Conservation (phyloP, 768 basidiomycete genomes). For the Lentinula aciculospora region DNA sequence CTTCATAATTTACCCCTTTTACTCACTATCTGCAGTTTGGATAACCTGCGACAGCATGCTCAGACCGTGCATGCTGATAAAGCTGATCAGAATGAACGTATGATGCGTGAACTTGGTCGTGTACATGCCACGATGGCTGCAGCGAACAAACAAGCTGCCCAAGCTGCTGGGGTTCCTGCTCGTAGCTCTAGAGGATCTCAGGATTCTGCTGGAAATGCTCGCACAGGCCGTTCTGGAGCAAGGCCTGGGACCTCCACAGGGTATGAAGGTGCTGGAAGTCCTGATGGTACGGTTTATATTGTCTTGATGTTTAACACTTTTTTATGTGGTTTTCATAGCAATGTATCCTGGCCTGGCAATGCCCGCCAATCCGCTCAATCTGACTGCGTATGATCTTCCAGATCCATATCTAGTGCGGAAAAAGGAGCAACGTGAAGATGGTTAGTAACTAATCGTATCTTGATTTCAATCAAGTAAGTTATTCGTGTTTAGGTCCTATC, state of each 20-base stretch:
- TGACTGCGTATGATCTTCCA: not conserved
- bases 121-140: constrained; percentile 79
- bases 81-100: constrained; percentile 79
- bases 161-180: constrained; percentile 14
- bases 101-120: constrained; percentile 86
- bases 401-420: constrained; percentile 4
- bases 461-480: not conserved
- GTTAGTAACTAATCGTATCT: not conserved
- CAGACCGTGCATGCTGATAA: constrained; percentile 97
- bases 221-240: constrained; percentile 33
- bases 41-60: constrained; percentile 95
- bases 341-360: not conserved
- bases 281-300: constrained; percentile 1
- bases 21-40: constrained; percentile 73
- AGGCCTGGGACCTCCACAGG: constrained; percentile 66
- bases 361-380: not conserved
- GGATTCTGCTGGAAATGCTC: constrained; percentile 6
- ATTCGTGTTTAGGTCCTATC: not conserved
- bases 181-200: not conserved
- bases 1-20: not conserved
- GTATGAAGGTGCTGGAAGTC: constrained; percentile 44
- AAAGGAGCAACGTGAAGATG: constrained; percentile 1
- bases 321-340: not conserved
- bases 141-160: constrained; percentile 31
- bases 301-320: not conserved